Conservation (phyloP, 2,329 filamentous ascomycete genomes). For the Arthroderma uncinatum region DNA sequence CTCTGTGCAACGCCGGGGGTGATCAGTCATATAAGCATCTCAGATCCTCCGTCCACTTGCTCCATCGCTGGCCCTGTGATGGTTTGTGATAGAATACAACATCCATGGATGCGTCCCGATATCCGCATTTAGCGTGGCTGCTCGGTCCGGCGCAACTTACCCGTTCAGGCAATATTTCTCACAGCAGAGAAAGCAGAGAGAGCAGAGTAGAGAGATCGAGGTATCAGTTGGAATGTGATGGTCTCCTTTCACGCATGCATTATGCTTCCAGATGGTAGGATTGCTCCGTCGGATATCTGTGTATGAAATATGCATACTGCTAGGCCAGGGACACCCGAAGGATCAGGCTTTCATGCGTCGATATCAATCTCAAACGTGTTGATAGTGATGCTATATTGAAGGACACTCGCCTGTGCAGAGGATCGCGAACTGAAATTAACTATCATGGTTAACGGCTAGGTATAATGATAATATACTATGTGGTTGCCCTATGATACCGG, state of each 20-base stretch:
- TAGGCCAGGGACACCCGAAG: neutral
- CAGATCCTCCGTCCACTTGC: neutral
- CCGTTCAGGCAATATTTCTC: neutral
- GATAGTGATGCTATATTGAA: neutral
- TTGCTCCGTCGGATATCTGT: neutral
- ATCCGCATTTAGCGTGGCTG: no score
- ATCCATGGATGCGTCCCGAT: no score
- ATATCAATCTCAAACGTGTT: neutral
- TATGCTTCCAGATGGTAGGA: no score
- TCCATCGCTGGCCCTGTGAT: neutral
- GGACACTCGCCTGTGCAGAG: slow-evolving; percentile 6
- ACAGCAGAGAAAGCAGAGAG: neutral
- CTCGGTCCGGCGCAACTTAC: neutral
- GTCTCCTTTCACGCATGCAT: neutral
- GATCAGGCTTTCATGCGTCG: neutral
- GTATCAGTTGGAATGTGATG: neutral
- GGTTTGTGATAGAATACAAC: neutral
- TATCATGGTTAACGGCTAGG: slow-evolving; percentile 1
- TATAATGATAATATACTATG: slow-evolving; percentile 4
- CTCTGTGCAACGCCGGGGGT: neutral
- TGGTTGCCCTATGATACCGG: slow-evolving; percentile 26
- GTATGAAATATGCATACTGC: neutral
- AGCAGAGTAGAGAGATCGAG: neutral
- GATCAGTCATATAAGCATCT: neutral
- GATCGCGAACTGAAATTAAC: slow-evolving; percentile 9